Conservation (phyloP, 2,329 filamentous ascomycete species). For the Arthrobotrys conoides region DNA sequence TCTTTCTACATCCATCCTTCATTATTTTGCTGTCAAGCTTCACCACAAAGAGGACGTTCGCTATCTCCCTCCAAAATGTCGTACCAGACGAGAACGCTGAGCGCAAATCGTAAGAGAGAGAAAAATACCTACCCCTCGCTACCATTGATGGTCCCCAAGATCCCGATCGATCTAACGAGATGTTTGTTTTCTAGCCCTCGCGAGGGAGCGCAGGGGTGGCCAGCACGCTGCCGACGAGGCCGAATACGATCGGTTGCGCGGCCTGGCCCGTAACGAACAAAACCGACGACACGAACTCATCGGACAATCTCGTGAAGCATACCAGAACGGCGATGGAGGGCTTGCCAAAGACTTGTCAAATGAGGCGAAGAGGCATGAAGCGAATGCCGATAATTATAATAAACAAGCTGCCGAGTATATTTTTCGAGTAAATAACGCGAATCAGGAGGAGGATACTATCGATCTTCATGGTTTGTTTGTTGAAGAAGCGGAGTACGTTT, state of each 20-base stretch:
- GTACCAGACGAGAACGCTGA: conserved; percentile 56
- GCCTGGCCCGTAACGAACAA: conserved; percentile 84
- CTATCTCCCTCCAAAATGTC: conserved; percentile 49
- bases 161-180: conserved; percentile 33
- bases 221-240: conserved; percentile 78
- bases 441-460: conserved; percentile 82
- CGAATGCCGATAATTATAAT: conserved; percentile 89
- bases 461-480: conserved; percentile 96
- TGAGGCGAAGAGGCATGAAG: conserved; percentile 86
- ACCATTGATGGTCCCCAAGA: not conserved
- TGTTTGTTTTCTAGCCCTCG: conserved; percentile 37
- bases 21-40: conserved; percentile 2
- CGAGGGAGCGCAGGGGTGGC: conserved; percentile 69
- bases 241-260: conserved; percentile 92
- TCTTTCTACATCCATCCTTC: conserved; percentile 16
- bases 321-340: conserved; percentile 84
- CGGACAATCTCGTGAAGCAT: conserved; percentile 83
- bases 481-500: conserved; percentile 81
- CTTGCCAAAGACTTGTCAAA: conserved; percentile 86
- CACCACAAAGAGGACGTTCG: conserved; percentile 3
- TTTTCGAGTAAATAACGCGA: conserved; percentile 92
- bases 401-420: conserved; percentile 92
- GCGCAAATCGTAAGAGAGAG: conserved; percentile 50
- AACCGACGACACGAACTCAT: conserved; percentile 83
- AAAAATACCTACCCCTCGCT: conserved; percentile 5